These are phyloP conservation scores for Pilatotrama ljubarskyi DNA, from an alignment of 768 basidiomycete species.

Conservation along the genomic window DNA sequence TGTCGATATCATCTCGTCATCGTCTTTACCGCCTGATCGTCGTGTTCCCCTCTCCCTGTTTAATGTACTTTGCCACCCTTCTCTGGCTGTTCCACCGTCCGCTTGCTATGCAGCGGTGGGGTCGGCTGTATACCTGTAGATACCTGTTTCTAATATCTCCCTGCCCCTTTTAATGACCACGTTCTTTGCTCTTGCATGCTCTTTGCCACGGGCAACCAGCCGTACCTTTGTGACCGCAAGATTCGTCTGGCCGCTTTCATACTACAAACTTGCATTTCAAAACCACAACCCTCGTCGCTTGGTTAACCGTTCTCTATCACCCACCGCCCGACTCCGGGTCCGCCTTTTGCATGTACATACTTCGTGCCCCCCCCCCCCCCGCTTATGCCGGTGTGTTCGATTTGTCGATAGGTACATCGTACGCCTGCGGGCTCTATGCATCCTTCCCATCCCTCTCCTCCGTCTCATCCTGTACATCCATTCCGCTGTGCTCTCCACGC, in stretches of 20 bases:
- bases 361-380: not conserved
- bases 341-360: conserved; percentile 6
- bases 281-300: not conserved
- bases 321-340: too few species aligned
- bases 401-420: not conserved
- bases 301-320: not conserved
- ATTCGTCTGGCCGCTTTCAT: too few species aligned
- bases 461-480: too few species aligned
- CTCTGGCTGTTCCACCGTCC: not conserved
- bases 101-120: not conserved
- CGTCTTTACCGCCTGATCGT: not conserved
- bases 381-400: not conserved
- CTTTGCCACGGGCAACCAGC: not conserved
- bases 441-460: too few species aligned
- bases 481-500: too few species aligned
- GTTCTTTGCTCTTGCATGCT: not conserved
- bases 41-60: not conserved
- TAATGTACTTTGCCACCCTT: conserved; percentile 1
- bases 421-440: too few species aligned
- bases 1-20: conserved; percentile 4
- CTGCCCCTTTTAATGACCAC: not conserved
- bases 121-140: conserved; percentile 5
- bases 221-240: too few species aligned
- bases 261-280: too few species aligned
- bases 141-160: not conserved